phyloP scores from a whole-genome alignment of 2,329 filamentous ascomycete species.

The Thermothelomyces thermophilus region DNA sequence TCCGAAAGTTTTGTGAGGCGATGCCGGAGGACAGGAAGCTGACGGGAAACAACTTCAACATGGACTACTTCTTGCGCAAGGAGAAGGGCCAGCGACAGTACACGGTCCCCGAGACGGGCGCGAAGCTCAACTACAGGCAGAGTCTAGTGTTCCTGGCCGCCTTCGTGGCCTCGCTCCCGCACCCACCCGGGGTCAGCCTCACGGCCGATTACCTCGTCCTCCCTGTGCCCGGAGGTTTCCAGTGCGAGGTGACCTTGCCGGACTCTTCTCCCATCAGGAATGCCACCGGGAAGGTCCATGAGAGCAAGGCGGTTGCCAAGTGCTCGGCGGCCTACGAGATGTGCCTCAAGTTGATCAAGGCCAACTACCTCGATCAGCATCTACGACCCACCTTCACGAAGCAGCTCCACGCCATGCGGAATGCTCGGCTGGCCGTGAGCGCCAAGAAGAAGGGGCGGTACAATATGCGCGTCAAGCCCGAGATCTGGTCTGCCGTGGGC shows the following conservation, averaged over 20 bases:
- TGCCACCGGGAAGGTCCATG: slow-evolving; percentile 54
- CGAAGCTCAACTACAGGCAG: slow-evolving; percentile 70
- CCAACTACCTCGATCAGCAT: slow-evolving; percentile 63
- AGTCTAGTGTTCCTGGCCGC: slow-evolving; percentile 65
- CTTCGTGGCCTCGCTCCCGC: slow-evolving; percentile 64
- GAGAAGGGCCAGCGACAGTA: slow-evolving; percentile 47
- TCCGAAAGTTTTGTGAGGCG: slow-evolving; percentile 69
- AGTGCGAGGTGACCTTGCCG: slow-evolving; percentile 75
- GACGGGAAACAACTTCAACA: slow-evolving; percentile 49
- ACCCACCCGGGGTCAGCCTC: slow-evolving; percentile 32
- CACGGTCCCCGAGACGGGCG: slow-evolving; percentile 59
- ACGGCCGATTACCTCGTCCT: slow-evolving; percentile 57
- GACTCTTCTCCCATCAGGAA: slow-evolving; percentile 64
- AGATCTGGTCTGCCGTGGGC: slow-evolving; percentile 56
- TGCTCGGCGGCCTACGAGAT: slow-evolving; percentile 83
- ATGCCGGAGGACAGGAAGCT: slow-evolving; percentile 71
- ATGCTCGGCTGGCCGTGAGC: slow-evolving; percentile 75
- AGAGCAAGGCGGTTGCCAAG: slow-evolving; percentile 72
- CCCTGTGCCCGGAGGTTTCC: slow-evolving; percentile 50
- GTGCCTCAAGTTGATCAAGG: slow-evolving; percentile 62
- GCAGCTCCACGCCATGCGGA: slow-evolving; percentile 72
- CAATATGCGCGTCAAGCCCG: slow-evolving; percentile 70
- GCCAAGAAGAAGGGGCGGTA: slow-evolving; percentile 70
- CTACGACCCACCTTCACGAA: slow-evolving; percentile 69
- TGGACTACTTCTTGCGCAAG: slow-evolving; percentile 49